Percentiles rank a stretch among this genome's conserved stretches.
phyloP scores from a whole-genome alignment of 2,329 filamentous ascomycete genomes.

The Lasiodiplodia citricola region DNA sequence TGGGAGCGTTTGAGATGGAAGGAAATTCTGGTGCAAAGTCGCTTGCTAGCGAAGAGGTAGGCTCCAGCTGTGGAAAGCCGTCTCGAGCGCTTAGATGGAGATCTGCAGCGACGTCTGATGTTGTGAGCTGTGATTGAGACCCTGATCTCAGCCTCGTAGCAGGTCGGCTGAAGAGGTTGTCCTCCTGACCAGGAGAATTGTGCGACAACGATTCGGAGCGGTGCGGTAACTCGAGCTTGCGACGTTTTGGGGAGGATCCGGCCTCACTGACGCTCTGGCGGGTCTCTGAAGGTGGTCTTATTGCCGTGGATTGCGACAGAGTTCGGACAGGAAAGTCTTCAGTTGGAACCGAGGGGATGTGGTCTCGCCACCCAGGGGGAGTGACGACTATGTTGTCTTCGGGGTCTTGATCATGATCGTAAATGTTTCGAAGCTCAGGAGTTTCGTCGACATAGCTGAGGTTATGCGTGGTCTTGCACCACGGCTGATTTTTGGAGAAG shows the following conservation, averaged over 20 bases:
- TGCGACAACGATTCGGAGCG: background rate
- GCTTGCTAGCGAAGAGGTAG: conserved; percentile 29
- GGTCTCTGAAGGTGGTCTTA: background rate
- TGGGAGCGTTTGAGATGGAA: conserved; percentile 27
- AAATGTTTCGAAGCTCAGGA: conserved; percentile 39
- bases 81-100: background rate
- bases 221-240: conserved; percentile 12
- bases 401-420: conserved; percentile 36
- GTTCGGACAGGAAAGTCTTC: background rate
- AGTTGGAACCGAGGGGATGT: background rate
- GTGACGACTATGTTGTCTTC: conserved; percentile 19
- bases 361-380: conserved; percentile 26
- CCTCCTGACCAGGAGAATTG: background rate
- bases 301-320: background rate
- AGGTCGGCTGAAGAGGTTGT: background rate
- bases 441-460: conserved; percentile 41
- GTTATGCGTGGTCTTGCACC: conserved; percentile 37
- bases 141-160: background rate
- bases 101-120: background rate
- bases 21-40: conserved; percentile 25
- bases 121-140: background rate
- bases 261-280: conserved; percentile 12
- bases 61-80: conserved; percentile 29
- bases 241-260: conserved; percentile 15
- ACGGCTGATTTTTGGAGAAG: conserved; percentile 37